A percentile compares a stretch with the other conserved stretches of the same genome.
These are phyloP conservation scores for Pholiota molesta DNA, from an alignment of 768 basidiomycete genomes.

Conservation along the genomic window DNA sequence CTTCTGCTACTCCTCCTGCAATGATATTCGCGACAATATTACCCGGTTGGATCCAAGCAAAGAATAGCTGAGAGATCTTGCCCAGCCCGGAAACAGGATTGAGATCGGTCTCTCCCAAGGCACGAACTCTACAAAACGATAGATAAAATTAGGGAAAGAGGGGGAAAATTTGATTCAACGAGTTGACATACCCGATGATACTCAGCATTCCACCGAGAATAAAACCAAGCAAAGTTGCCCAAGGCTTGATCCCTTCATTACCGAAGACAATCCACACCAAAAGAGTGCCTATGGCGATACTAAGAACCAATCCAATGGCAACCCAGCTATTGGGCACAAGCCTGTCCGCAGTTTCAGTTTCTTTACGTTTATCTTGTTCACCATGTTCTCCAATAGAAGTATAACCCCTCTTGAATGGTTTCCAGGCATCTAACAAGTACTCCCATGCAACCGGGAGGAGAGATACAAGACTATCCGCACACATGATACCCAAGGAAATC, in stretches of 20 bases:
- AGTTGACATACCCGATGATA: slow-evolving; percentile 73
- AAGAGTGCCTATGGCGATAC: slow-evolving; percentile 69
- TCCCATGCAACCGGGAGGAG: slow-evolving; percentile 75
- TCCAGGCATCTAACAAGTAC: slow-evolving; percentile 40
- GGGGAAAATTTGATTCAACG: not conserved
- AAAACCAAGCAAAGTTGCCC: slow-evolving; percentile 91
- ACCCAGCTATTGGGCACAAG: slow-evolving; percentile 87
- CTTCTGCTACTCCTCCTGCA: slow-evolving; percentile 95
- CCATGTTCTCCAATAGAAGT: slow-evolving; percentile 19
- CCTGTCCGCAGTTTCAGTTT: slow-evolving; percentile 76
- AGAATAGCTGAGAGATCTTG: slow-evolving; percentile 92
- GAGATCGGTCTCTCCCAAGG: slow-evolving; percentile 94
- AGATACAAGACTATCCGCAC: slow-evolving; percentile 86
- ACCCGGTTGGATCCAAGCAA: slow-evolving; percentile 92
- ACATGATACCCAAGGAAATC: slow-evolving; percentile 95
- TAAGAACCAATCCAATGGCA: slow-evolving; percentile 59
- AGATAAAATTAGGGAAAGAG: no score
- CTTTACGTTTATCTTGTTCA: slow-evolving; percentile 48
- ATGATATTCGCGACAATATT: slow-evolving; percentile 98
- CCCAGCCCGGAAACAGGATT: slow-evolving; percentile 93
- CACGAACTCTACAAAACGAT: slow-evolving; percentile 67
- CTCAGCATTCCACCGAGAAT: slow-evolving; percentile 82
- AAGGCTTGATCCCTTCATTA: slow-evolving; percentile 88
- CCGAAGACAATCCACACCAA: slow-evolving; percentile 92
- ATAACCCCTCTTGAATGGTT: slow-evolving; percentile 29